Base-by-base conservation (phyloP, 2,329 filamentous ascomycete genomes). In the Fusarium fracticaudum region DNA sequence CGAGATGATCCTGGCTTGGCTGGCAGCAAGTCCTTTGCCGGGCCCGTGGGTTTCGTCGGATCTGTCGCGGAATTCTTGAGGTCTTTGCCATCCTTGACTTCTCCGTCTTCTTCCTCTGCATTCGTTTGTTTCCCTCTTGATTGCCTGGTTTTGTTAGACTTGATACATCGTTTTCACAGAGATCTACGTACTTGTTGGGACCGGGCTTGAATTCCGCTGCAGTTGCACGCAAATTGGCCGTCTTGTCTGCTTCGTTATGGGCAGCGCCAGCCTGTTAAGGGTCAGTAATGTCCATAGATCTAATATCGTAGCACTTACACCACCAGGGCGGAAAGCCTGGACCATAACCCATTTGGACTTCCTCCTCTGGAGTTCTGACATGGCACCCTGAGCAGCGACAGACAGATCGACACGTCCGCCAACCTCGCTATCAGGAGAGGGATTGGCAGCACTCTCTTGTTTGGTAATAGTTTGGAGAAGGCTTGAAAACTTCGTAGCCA, bases 271-370 rank as follows among this genome's bases (percentile, higher is more conserved):
- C 80, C 81, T 83, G 50, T 51, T 8, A 12, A 33, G 55, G 35
- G 47, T 81, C 60, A 81, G 79, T 15, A 50, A 70, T 38, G 31
- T 59, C 24, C 20, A 11, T n/a, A 24, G 18, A 11, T 31, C 22
- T 29, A 17, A 15, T 38, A 31, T 43, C 31, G 13, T 6, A 24
- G 71, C 71, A 82, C 84, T 81, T 75, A 93, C 91, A 71, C 88
- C 86, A 74, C 91, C 91, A 68, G 89, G 86, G 44, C 90, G 86
- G 84, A 95, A 96, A 47, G 91, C 91, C 78, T 94, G 92, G 43
- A 94, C 91, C 81, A 93, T 88, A 38, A 94, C 88, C 92, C 92
- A 95, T 80, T 89, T 88, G 48, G 88, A 85, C 74, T 92, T 89
- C 70, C 89, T 86, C 76, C 89, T 91, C 79, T 91, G 91, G 60